Evolutionary conservation across 441 rosid genomes (phyloP).

Genomic region (Mallotus japonicus): DNA sequence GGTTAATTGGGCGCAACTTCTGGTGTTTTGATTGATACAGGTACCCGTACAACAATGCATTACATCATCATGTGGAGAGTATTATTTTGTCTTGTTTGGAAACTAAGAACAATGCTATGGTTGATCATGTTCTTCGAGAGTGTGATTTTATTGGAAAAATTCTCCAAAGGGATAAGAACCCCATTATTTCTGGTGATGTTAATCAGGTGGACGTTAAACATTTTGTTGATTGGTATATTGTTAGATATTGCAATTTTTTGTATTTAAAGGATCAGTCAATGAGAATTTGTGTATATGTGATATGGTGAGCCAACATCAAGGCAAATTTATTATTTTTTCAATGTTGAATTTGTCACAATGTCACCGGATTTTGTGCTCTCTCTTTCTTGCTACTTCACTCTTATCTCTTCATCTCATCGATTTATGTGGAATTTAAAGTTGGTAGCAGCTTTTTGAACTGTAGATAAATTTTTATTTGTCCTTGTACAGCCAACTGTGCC

Average conservation of each 20-base stretch:
- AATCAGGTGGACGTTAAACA: constrained; percentile 40
- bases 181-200: constrained; percentile 51
- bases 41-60: constrained; percentile 90
- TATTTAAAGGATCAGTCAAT: not conserved
- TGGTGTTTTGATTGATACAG: constrained; percentile 41
- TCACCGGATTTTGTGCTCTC: not conserved
- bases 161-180: constrained; percentile 64
- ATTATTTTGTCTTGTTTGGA: constrained; percentile 78
- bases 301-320: not conserved
- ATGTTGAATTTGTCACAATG: not conserved
- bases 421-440: not conserved
- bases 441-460: not conserved
- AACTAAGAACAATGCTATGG: constrained; percentile 57
- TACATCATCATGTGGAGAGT: constrained; percentile 97
- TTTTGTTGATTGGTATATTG: not conserved
- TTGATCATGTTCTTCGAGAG: constrained; percentile 77
- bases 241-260: not conserved
- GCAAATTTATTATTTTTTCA: not conserved
- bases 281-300: not conserved
- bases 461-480: not conserved
- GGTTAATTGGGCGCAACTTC: constrained; percentile 18
- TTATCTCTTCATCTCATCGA: not conserved
- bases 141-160: constrained; percentile 80
- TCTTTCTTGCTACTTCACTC: not conserved
- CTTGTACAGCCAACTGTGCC: constrained; percentile 75